phyloP scores from a whole-genome alignment of 495 filamentous ascomycete species.

The Lineolata rhizophorae region DNA sequence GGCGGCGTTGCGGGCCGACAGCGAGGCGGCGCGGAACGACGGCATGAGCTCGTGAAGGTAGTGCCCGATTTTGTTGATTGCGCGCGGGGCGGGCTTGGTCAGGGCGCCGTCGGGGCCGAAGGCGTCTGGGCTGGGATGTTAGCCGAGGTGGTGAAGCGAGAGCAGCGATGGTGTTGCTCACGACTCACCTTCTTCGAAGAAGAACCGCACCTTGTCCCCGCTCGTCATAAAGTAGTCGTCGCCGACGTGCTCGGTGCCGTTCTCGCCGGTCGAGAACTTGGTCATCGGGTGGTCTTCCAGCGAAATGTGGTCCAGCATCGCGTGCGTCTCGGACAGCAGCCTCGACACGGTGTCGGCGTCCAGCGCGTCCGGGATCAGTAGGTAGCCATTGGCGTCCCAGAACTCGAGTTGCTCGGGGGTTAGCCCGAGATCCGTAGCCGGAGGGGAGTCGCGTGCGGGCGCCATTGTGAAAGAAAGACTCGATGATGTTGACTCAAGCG shows the following conservation, averaged over 20 bases:
- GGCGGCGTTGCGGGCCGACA: slow-evolving; percentile 30
- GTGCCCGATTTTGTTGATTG: slow-evolving; percentile 96
- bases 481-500: no score
- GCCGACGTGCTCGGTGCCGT: slow-evolving; percentile 47
- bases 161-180: slow-evolving; percentile 7
- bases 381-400: slow-evolving; percentile 71
- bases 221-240: slow-evolving; percentile 85
- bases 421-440: no score
- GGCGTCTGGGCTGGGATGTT: slow-evolving; percentile 26
- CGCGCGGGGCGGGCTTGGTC: slow-evolving; percentile 49
- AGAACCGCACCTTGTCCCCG: slow-evolving; percentile 83
- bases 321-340: slow-evolving; percentile 52
- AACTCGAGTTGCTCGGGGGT: slow-evolving; percentile 44
- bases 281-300: slow-evolving; percentile 76
- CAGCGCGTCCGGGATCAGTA: slow-evolving; percentile 67
- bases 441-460: background rate
- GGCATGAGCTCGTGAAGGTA: slow-evolving; percentile 57
- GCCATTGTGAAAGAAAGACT: background rate
- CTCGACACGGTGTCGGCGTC: slow-evolving; percentile 33
- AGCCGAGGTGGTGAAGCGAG: no score
- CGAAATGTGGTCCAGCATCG: slow-evolving; percentile 51
- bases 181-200: slow-evolving; percentile 67
- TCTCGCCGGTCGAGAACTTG: slow-evolving; percentile 64
- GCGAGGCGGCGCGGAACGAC: slow-evolving; percentile 41
- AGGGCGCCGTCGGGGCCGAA: slow-evolving; percentile 37